phyloP scores from a whole-genome alignment of 345 rosid genomes.

The Boechera stricta region DNA sequence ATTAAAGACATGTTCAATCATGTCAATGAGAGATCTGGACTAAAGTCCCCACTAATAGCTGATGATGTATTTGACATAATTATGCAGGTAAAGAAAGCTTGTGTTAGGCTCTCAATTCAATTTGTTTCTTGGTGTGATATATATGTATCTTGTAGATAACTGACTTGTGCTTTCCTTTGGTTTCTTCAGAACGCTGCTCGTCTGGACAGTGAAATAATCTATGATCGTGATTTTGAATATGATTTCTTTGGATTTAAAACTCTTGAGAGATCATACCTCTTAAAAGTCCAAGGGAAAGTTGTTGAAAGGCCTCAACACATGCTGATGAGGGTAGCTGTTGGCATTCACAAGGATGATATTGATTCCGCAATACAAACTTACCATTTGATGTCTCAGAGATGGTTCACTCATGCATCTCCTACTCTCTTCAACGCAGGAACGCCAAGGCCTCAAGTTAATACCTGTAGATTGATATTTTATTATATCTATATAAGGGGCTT shows the following conservation, averaged over 20 bases:
- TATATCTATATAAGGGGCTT: not conserved
- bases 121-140: not conserved
- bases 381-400: constrained; percentile 91
- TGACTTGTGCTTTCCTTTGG: not conserved
- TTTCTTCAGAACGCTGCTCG: constrained; percentile 69
- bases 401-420: constrained; percentile 98
- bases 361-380: constrained; percentile 78
- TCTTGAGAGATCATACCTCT: constrained; percentile 85
- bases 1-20: constrained; percentile 86
- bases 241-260: constrained; percentile 96
- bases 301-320: constrained; percentile 94
- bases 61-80: constrained; percentile 91
- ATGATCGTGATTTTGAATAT: constrained; percentile 89
- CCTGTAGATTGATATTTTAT: constrained; percentile 3
- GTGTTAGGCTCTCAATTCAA: not conserved
- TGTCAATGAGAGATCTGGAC: constrained; percentile 74
- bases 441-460: constrained; percentile 76
- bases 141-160: not conserved
- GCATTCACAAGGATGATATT: constrained; percentile 78
- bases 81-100: constrained; percentile 57
- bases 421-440: constrained; percentile 93
- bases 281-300: constrained; percentile 85
- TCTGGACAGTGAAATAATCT: constrained; percentile 89
- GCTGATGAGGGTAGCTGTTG: constrained; percentile 96
- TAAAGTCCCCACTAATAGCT: constrained; percentile 79